phyloP scores from a whole-genome alignment of 1,284 basidiomycete genomes.

The Pseudozyma hubeiensis region DNA sequence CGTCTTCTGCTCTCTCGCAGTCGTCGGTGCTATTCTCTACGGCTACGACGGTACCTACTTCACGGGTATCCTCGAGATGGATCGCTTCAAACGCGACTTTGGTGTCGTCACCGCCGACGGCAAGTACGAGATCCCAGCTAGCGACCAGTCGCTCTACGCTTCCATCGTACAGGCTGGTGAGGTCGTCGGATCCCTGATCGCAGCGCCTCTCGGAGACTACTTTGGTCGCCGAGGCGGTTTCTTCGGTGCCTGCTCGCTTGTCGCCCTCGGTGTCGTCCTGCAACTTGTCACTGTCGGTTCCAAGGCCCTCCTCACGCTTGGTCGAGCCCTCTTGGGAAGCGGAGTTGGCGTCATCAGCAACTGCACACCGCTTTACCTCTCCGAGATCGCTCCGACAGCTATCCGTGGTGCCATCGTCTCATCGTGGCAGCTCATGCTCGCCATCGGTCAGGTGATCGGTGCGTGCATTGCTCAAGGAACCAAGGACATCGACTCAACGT shows the following conservation, averaged over 20 bases:
- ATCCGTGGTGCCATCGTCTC: constrained; percentile 70
- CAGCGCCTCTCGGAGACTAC: constrained; percentile 70
- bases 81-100: constrained; percentile 59
- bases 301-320: constrained; percentile 69
- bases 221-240: constrained; percentile 70
- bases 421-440: constrained; percentile 71
- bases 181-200: constrained; percentile 69
- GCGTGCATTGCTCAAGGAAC: constrained; percentile 70
- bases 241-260: constrained; percentile 63
- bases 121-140: constrained; percentile 53
- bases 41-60: constrained; percentile 68
- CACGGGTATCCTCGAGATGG: constrained; percentile 69
- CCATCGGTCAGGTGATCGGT: constrained; percentile 71
- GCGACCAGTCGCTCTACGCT: constrained; percentile 63
- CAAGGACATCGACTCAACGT: constrained; percentile 50
- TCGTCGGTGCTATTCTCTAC: constrained; percentile 68
- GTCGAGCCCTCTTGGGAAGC: constrained; percentile 70
- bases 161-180: constrained; percentile 71
- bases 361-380: constrained; percentile 69
- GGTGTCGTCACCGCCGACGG: constrained; percentile 50
- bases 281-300: constrained; percentile 69
- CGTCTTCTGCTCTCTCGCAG: constrained; percentile 65
- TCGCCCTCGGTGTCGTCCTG: constrained; percentile 69
- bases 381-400: constrained; percentile 70
- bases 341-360: constrained; percentile 71